Evolutionary conservation across 495 filamentous ascomycete genomes (phyloP).

Genomic region (Penicillium odoratum): DNA sequence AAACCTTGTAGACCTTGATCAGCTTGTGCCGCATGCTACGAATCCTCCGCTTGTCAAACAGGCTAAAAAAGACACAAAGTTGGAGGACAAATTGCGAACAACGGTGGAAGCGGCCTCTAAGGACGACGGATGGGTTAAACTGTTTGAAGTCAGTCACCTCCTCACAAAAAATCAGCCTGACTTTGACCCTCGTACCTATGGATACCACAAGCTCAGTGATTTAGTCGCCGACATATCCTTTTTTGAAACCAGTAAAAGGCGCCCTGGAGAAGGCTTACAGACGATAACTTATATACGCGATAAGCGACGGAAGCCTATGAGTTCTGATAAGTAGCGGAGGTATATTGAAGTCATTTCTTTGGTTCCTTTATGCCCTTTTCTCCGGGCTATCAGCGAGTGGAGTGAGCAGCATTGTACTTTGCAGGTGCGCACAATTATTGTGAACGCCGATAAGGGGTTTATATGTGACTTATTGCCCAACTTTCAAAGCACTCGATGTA

Average conservation of each 20-base stretch:
- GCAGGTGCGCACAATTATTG: too few relatives aligned
- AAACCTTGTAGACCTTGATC: conserved; percentile 5
- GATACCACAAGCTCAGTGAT: conserved; percentile 7
- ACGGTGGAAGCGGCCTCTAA: conserved; percentile 6
- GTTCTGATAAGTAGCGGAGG: too few relatives aligned
- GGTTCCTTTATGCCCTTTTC: too few relatives aligned
- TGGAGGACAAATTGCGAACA: not conserved
- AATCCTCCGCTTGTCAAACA: not conserved
- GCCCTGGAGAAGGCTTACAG: not conserved
- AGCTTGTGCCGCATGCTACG: conserved; percentile 6
- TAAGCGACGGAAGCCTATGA: not conserved
- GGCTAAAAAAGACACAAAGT: not conserved
- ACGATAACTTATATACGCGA: not conserved
- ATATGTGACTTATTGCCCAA: too few relatives aligned
- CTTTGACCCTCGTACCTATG: conserved; percentile 7
- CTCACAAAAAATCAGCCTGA: not conserved
- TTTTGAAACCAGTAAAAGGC: not conserved
- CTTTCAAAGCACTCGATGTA: too few relatives aligned
- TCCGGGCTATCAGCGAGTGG: too few relatives aligned
- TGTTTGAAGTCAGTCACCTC: not conserved
- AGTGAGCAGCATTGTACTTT: too few relatives aligned
- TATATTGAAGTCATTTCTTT: too few relatives aligned
- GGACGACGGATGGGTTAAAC: conserved; percentile 11
- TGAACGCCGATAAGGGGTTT: too few relatives aligned
- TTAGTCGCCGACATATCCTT: not conserved